Base-by-base conservation (phyloP, 495 filamentous ascomycete genomes). In the Penicillium parvum region DNA sequence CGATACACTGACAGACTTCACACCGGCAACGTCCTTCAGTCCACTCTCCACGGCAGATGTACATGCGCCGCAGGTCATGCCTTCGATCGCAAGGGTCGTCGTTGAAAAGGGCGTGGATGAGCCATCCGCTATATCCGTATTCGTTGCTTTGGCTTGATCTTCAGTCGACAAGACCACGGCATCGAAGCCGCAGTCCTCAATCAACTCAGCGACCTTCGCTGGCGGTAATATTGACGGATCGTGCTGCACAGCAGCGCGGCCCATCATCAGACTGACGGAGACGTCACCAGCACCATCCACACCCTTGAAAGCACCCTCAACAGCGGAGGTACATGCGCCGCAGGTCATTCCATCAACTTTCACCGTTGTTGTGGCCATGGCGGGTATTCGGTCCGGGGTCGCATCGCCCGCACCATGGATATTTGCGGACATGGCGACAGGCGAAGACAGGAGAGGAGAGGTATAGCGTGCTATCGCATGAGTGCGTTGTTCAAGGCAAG, bases 11-110 rank as follows among this genome's bases (percentile, higher is more conserved):
- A 97, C 92, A 46, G 84, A 80, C 28, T 76, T 77, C 7, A 98
- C 73, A 3, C 92, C 94, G 2, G 77, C 57, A 8, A 92, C 71
- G 37, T 75, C 67, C 43, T 75, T 81, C 66, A 95, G 85, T 7
- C 82, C 86, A 34, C 83, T 78, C 63, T 96, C 88, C 14, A 98
- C 79, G 1, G 90, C 88, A 36, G 88, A 86, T 6, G 90, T 95
- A 57, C 91, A 98, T 23, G 91, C 89, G 30, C 90, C 90, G 57
- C 91, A 96, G 5, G 92, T 97, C 92, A 98, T 98, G 18, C 92
- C 92, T 50, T 90, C 86, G n/a, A 97, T 82, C 12, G 87, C 83
- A 30, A 97, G 67, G 0, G 87, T 98, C 7, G 90, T 96, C 4
- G 76, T 81, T 7, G 81, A 82, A 12, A 79, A 44, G 20, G 28